Conservation (phyloP, 2,329 filamentous ascomycete species). For the Simplicillium sp. region DNA sequence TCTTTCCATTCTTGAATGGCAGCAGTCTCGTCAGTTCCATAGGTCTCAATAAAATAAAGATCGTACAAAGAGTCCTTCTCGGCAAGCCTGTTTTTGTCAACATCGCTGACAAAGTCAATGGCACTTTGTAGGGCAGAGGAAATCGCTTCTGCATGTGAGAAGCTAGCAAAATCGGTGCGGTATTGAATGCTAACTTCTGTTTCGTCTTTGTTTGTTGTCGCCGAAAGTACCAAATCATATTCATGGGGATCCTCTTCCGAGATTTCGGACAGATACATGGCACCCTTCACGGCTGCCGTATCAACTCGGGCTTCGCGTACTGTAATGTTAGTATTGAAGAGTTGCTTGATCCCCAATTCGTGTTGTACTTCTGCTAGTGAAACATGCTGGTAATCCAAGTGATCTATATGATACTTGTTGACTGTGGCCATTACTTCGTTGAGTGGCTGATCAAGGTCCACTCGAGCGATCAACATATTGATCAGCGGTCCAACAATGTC, state of each 20-base stretch:
- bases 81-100: no score
- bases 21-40: no score
- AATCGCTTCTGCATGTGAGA: no score
- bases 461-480: neutral
- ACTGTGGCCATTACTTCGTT: neutral
- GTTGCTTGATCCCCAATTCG: neutral
- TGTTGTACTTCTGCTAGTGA: conserved; percentile 2
- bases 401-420: neutral
- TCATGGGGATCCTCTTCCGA: neutral
- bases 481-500: neutral
- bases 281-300: neutral
- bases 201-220: no score
- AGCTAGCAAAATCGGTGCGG: no score
- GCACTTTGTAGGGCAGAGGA: no score
- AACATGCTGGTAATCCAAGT: neutral
- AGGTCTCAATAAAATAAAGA: no score
- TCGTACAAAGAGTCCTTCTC: no score
- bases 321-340: conserved; percentile 1
- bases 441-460: neutral
- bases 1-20: no score
- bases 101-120: no score
- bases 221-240: neutral
- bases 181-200: no score
- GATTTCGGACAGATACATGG: neutral
- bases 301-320: neutral